These are phyloP conservation scores for Plantago coronopus DNA, from an alignment of 305 asterid genomes.

Conservation along the genomic window DNA sequence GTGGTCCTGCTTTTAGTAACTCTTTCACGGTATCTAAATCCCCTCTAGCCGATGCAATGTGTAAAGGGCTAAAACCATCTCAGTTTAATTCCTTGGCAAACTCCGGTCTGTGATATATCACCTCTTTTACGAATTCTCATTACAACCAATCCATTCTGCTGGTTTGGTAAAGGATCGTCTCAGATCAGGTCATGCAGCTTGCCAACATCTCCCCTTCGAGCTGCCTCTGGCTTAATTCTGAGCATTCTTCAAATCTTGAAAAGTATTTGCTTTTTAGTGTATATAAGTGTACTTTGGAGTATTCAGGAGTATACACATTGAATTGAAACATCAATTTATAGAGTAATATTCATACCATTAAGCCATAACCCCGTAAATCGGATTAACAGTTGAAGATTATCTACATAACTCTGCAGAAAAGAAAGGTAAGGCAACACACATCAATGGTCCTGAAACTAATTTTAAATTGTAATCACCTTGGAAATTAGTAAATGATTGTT, in stretches of 20 bases:
- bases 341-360: too few relatives aligned
- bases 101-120: constrained; percentile 24
- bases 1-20: constrained; percentile 32
- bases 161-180: constrained; percentile 27
- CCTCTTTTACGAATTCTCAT: constrained; percentile 32
- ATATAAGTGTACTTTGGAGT: too few relatives aligned
- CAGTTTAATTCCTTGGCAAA: constrained; percentile 32
- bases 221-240: constrained; percentile 35
- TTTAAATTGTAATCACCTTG: too few relatives aligned
- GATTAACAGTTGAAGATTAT: too few relatives aligned
- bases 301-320: too few relatives aligned
- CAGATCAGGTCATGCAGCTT: constrained; percentile 30
- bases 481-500: too few relatives aligned
- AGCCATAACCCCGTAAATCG: too few relatives aligned
- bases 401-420: too few relatives aligned
- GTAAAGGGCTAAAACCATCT: constrained; percentile 54
- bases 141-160: constrained; percentile 17
- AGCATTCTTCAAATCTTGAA: constrained; percentile 24
- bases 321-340: too few relatives aligned
- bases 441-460: too few relatives aligned
- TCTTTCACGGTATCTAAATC: constrained; percentile 40
- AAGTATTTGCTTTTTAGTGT: too few relatives aligned
- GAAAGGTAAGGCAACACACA: too few relatives aligned
- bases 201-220: constrained; percentile 36
- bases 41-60: constrained; percentile 48